Evolutionary conservation across 441 rosid genomes (phyloP), one percentile per base, ranked within the genome.

Genomic region (Theobroma grandiflorum): DNA sequence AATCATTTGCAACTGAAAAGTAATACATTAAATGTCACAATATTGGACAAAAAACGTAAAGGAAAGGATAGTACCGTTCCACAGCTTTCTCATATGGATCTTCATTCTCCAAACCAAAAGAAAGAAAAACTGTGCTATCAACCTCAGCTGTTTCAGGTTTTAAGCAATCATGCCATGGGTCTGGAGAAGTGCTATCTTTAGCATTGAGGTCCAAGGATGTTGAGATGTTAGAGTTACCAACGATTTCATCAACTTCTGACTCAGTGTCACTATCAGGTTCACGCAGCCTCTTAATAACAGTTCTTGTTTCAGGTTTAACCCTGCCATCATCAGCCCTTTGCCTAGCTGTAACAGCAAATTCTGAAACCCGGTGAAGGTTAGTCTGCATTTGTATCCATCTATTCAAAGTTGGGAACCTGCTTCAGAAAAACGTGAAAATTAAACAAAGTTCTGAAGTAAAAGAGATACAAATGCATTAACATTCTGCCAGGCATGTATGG

Each of bases 381-480:
- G 95, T 95, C 81, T 97, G 98, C 96, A 95, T 94, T 87, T 97
- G 99, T 87, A 97, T 94, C 99, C 99, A 97, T 79, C 99, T 92
- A 80, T 97, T 95, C 84, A 97, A 87, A 80, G 99, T 97, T 45
- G 99, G 97, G 86, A 89, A 97, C 89, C 99, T 95, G 90, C 76
- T 74, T 59, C 61, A 71, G 72, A 76, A 77, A 82, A 74, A 57
- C 72, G 62, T 40, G 70, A 84, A 45, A 78, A 53, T 76, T 62
- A 76, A 86, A 81, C 53, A 47, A 68, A 72, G 45, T 74, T 53
- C 67, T 55, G 59, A 76, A 70, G 53, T 61, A 47, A 47, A 81
- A 59, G 71, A 53, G 69, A 53, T 47, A 75, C 20, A 65, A 75
- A 20, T 49, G 43, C 49, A 62, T 83, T 55, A 76, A 70, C 57